A percentile compares a stretch with the other conserved stretches of the same genome.
Conservation (phyloP, 192 early-diverging fungal genomes). For the Rhizoclosmatium sp. region DNA sequence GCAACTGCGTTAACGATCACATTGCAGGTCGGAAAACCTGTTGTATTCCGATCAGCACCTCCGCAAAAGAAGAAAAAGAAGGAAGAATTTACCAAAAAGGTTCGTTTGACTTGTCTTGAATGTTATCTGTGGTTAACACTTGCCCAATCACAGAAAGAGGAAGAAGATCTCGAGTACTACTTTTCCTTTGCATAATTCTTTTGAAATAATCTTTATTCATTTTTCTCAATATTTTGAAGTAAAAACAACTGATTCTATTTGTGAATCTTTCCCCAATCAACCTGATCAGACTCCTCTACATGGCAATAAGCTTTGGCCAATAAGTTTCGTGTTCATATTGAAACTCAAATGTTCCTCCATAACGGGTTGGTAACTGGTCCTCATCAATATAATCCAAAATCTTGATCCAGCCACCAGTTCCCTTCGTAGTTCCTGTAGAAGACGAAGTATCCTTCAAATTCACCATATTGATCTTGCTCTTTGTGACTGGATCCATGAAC, state of each 20-base stretch:
- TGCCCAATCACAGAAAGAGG: constrained; percentile 24
- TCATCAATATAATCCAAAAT: constrained; percentile 59
- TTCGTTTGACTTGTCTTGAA: background rate
- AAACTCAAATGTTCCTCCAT: constrained; percentile 77
- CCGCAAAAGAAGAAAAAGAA: constrained; percentile 67
- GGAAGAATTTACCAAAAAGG: constrained; percentile 64
- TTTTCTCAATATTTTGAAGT: background rate
- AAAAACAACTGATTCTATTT: background rate
- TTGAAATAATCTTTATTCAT: background rate
- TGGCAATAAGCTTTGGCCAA: constrained; percentile 57
- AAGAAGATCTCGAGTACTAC: constrained; percentile 34
- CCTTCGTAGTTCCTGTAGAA: constrained; percentile 18
- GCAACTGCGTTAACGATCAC: background rate
- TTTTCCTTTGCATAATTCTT: constrained; percentile 25
- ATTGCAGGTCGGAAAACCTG: constrained; percentile 60
- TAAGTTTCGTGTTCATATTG: constrained; percentile 73
- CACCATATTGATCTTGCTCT: constrained; percentile 85
- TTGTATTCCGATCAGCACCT: constrained; percentile 65
- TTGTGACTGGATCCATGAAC: constrained; percentile 93
- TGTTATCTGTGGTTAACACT: background rate
- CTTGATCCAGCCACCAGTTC: constrained; percentile 55
- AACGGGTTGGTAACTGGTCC: constrained; percentile 71
- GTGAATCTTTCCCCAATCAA: no score
- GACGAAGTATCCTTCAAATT: constrained; percentile 58
- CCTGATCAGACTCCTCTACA: background rate